Evolutionary conservation across 768 basidiomycete species (phyloP).

Genomic region (Boletus reticulatus): DNA sequence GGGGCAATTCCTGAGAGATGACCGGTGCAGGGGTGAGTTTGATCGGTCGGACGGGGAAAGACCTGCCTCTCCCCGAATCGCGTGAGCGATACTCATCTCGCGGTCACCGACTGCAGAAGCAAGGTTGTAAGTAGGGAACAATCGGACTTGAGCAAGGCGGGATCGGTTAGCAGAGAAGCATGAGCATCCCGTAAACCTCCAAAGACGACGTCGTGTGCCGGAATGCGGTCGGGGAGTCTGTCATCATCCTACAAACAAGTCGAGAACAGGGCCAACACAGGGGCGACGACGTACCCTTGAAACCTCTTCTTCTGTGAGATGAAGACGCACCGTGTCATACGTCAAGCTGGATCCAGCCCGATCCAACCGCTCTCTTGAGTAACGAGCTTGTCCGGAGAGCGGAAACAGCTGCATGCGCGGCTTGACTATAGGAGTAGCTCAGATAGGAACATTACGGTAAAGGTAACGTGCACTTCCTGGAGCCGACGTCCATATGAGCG

Average conservation of each 20-base stretch:
- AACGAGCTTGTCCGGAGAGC: constrained; percentile 67
- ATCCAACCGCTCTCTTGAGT: constrained; percentile 64
- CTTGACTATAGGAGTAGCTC: constrained; percentile 52
- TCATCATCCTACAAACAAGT: constrained; percentile 50
- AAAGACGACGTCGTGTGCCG: constrained; percentile 72
- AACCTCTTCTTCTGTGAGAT: constrained; percentile 85
- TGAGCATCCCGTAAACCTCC: constrained; percentile 71
- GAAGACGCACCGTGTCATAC: constrained; percentile 88
- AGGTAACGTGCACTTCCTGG: constrained; percentile 55
- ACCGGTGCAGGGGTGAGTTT: background rate
- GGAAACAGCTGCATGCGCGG: constrained; percentile 95
- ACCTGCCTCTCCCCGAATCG: constrained; percentile 86
- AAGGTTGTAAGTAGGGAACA: constrained; percentile 93
- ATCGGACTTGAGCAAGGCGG: constrained; percentile 90
- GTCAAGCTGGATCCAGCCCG: constrained; percentile 71
- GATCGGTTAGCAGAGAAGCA: constrained; percentile 81
- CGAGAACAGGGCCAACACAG: background rate
- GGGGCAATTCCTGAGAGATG: constrained; percentile 82
- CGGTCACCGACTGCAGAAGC: constrained; percentile 96
- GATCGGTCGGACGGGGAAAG: background rate
- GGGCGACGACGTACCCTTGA: constrained; percentile 55
- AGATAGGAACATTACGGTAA: background rate
- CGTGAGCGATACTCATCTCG: constrained; percentile 94
- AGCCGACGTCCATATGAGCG: constrained; percentile 68
- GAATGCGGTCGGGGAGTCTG: constrained; percentile 47